Conservation (phyloP, 2,329 filamentous ascomycete genomes). For the Colletotrichum tabaci region DNA sequence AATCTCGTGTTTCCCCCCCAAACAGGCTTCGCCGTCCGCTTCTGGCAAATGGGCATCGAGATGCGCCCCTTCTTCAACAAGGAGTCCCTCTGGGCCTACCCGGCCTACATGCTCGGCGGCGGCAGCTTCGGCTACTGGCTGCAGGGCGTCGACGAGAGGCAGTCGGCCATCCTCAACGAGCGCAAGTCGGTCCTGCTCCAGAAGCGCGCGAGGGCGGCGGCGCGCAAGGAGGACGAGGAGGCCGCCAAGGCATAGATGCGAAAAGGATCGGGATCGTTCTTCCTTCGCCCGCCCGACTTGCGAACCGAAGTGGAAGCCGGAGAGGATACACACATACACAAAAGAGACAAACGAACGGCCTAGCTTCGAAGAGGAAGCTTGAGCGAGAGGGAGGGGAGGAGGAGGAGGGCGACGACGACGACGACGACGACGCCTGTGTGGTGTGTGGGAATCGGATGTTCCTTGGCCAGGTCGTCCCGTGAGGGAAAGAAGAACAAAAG, state of each 20-base stretch:
- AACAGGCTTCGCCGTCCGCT: constrained; percentile 88
- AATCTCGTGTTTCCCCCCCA: not conserved
- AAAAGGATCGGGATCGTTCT: not conserved
- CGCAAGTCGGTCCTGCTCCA: constrained; percentile 87
- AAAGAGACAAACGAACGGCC: not conserved
- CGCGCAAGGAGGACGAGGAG: constrained; percentile 54
- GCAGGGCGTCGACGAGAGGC: constrained; percentile 87
- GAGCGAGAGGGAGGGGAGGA: not conserved
- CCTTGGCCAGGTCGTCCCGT: not conserved
- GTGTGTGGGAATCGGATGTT: not conserved
- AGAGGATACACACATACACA: no score
- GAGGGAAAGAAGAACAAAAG: not conserved
- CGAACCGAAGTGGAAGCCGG: not conserved
- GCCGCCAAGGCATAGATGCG: constrained; percentile 48
- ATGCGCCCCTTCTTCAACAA: constrained; percentile 95
- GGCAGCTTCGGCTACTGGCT: constrained; percentile 98
- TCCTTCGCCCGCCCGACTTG: no score
- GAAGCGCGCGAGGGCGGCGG: constrained; percentile 82
- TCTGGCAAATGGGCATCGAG: constrained; percentile 98
- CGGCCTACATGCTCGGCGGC: constrained; percentile 86
- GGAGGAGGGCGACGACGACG: no score
- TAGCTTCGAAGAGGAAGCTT: not conserved
- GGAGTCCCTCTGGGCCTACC: constrained; percentile 91
- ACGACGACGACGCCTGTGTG: not conserved
- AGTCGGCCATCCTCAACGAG: constrained; percentile 82